Conservation (phyloP, 176 grass and related monocot species). For the Eleusine indica region DNA sequence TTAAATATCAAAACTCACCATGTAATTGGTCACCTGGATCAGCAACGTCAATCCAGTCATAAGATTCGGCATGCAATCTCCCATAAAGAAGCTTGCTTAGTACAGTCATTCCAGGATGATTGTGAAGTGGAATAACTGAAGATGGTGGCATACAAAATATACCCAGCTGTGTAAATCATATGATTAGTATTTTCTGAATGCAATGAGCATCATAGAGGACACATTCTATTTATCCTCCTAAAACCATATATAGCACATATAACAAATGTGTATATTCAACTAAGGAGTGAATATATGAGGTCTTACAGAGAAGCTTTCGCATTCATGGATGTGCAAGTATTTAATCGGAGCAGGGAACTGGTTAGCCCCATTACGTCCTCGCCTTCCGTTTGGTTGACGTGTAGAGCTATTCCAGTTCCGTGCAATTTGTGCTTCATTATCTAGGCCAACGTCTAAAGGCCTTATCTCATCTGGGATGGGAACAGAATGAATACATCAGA, state of each 20-base stretch:
- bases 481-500: slow-evolving; percentile 17
- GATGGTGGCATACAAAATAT: slow-evolving; percentile 98
- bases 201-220: background rate
- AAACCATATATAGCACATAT: background rate
- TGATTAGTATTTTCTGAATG: background rate
- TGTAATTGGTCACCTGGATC: slow-evolving; percentile 51
- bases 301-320: slow-evolving; percentile 91
- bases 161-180: slow-evolving; percentile 69
- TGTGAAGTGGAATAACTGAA: slow-evolving; percentile 96
- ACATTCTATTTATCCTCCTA: background rate
- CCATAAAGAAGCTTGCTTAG: slow-evolving; percentile 99
- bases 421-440: slow-evolving; percentile 81
- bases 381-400: slow-evolving; percentile 69
- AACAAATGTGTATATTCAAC: slow-evolving; percentile 24
- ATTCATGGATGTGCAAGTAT: slow-evolving; percentile 96
- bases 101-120: slow-evolving; percentile 98
- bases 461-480: slow-evolving; percentile 75
- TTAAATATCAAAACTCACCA: slow-evolving; percentile 58
- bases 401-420: slow-evolving; percentile 65
- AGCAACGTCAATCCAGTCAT: slow-evolving; percentile 79
- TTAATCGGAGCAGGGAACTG: slow-evolving; percentile 65
- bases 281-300: slow-evolving; percentile 16
- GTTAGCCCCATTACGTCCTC: slow-evolving; percentile 65
- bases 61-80: slow-evolving; percentile 77
- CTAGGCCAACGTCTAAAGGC: slow-evolving; percentile 86